Evolutionary conservation across 179 eudicot species (phyloP).

Genomic region (Actinidia arguta): DNA sequence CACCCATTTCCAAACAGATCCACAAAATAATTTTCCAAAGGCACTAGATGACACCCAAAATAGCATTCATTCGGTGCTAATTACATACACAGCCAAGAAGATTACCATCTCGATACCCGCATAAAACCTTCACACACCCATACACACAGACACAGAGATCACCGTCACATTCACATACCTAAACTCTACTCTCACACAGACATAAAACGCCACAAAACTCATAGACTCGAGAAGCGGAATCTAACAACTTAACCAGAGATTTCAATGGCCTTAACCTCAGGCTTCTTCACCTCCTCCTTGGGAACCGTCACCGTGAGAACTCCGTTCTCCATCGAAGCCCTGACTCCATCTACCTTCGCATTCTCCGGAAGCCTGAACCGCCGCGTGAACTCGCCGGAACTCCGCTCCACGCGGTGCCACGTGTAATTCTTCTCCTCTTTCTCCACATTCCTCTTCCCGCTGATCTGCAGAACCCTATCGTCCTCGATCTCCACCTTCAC

Average conservation of each 20-base stretch:
- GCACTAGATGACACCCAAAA: too few relatives aligned
- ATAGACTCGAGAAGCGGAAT: too few relatives aligned
- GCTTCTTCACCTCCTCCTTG: conserved; percentile 12
- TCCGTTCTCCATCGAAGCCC: conserved; percentile 20
- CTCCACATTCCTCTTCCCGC: conserved; percentile 19
- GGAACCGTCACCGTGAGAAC: conserved; percentile 8
- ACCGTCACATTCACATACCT: too few relatives aligned
- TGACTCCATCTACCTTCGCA: conserved; percentile 5
- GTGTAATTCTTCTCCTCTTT: conserved; percentile 8
- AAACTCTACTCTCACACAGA: too few relatives aligned
- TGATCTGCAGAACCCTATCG: conserved; percentile 15
- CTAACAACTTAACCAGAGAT: neutral
- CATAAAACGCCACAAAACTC: too few relatives aligned
- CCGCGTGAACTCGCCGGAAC: conserved; percentile 14
- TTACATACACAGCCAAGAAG: too few relatives aligned
- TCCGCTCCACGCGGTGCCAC: conserved; percentile 22
- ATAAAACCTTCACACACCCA: too few relatives aligned
- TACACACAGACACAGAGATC: too few relatives aligned
- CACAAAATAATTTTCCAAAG: too few relatives aligned
- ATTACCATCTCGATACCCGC: too few relatives aligned
- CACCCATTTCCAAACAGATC: too few relatives aligned
- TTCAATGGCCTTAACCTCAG: conserved; percentile 1
- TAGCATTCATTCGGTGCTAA: too few relatives aligned
- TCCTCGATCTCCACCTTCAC: conserved; percentile 20
- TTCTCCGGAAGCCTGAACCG: conserved; percentile 23